Evolutionary conservation across 1,139 yeast species (phyloP).

Genomic region (Sugiyamaella neomexicana): DNA sequence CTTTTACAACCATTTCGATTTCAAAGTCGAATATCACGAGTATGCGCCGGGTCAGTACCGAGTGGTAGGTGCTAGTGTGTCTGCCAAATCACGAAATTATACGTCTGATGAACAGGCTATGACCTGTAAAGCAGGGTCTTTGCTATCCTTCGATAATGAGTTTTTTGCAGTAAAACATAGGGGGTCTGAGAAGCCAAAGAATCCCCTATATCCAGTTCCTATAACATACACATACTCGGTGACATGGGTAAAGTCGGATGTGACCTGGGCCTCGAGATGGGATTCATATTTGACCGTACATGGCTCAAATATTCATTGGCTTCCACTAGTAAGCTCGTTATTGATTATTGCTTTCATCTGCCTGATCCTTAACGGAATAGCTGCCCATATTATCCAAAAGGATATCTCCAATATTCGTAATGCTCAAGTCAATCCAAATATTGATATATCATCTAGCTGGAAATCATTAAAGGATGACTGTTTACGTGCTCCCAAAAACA

Average conservation of each 20-base stretch:
- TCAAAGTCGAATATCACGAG: slow-evolving; percentile 76
- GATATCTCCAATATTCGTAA: slow-evolving; percentile 89
- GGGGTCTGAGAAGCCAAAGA: not conserved
- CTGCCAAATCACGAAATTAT: slow-evolving; percentile 64
- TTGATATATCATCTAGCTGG: slow-evolving; percentile 96
- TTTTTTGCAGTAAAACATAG: not conserved
- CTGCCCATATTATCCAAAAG: slow-evolving; percentile 73
- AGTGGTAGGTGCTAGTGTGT: slow-evolving; percentile 85
- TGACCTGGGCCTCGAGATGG: slow-evolving; percentile 99
- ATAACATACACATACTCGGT: slow-evolving; percentile 65
- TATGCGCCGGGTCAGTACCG: slow-evolving; percentile 66
- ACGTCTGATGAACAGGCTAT: slow-evolving; percentile 39
- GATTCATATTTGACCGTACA: slow-evolving; percentile 89
- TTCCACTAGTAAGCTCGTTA: slow-evolving; percentile 81
- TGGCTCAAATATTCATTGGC: slow-evolving; percentile 94
- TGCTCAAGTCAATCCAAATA: slow-evolving; percentile 73
- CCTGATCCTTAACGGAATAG: slow-evolving; percentile 73
- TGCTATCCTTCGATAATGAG: not conserved
- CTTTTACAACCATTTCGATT: slow-evolving; percentile 77
- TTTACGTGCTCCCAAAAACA: slow-evolving; percentile 75
- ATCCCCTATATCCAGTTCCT: slow-evolving; percentile 18
- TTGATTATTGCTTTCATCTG: slow-evolving; percentile 75
- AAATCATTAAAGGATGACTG: slow-evolving; percentile 93
- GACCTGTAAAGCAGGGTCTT: slow-evolving; percentile 39
- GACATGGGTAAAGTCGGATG: slow-evolving; percentile 63